Evolutionary conservation across 768 basidiomycete genomes (phyloP), one percentile per base, ranked within the genome.

Genomic region (Clavaria fumosa): DNA sequence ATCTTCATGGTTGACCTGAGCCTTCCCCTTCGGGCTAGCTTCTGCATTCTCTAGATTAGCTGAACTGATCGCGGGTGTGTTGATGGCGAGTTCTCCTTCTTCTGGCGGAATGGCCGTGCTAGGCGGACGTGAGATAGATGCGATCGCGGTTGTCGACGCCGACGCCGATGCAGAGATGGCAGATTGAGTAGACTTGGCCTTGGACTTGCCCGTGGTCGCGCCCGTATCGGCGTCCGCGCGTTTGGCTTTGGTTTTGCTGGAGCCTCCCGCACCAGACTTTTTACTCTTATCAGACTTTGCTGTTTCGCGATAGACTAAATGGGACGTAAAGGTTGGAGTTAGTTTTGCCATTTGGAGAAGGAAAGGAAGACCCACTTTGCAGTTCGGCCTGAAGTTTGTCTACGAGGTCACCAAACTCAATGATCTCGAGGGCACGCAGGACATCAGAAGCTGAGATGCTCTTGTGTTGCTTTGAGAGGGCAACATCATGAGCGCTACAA

Each of bases 381-480:
- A 88, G 66, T 50, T 88, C 83, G 0, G 49, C 57, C 43, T 78
- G 72, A 3, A 85, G 61, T 30, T 61, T 59, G 23, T 71, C 68
- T 0, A 75, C 68, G 30, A 85, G 59, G 50, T 85, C 81, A 2
- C 72, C 70, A 45, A 88, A 77, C 45, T 85, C 78, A 23, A 85
- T 68, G 39, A 71, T 59, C 50, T 88, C 84, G 6, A 90, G 66
- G 0, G 84, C 90, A 51, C 80, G 84, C 43, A 91, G 70, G 0
- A 95, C 85, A 50, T 93, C 90, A 0, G 86, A 76, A 0, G 86
- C 85, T 4, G 85, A 80, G 30, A 91, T 81, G 41, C 80, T 81
- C 55, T 88, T 90, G 55, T 84, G 84, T 41, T 83, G 78, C 44
- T 83, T 78, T 2, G 76, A 72, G n/a, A 64, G 56, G 0, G 90